A percentile compares a stretch with the other conserved stretches of the same genome.
These are phyloP conservation scores for Eucalyptus coolabah DNA, from an alignment of 345 rosid species.

Conservation along the genomic window DNA sequence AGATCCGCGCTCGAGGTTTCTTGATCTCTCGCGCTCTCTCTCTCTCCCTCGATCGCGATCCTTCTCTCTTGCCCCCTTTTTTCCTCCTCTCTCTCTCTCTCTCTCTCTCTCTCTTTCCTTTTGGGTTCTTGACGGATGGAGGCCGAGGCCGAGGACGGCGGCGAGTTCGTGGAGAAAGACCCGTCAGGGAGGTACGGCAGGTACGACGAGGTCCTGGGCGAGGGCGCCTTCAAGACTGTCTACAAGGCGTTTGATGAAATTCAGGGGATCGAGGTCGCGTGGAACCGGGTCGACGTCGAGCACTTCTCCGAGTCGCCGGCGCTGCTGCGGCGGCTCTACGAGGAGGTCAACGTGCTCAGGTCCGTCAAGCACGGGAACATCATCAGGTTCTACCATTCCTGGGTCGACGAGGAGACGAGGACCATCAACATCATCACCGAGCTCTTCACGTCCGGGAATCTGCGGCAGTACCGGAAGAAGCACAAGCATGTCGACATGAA, in stretches of 20 bases:
- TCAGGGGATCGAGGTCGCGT: slow-evolving; percentile 87
- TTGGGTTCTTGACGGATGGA: background rate
- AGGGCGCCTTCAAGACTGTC: slow-evolving; percentile 97
- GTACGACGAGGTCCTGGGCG: slow-evolving; percentile 81
- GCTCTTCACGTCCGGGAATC: slow-evolving; percentile 86
- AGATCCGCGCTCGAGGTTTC: background rate
- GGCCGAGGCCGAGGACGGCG: background rate
- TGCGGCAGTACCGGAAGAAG: slow-evolving; percentile 76
- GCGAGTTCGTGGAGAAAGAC: background rate
- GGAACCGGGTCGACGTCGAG: slow-evolving; percentile 77
- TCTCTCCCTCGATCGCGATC: background rate
- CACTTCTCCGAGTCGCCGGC: slow-evolving; percentile 69
- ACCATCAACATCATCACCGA: slow-evolving; percentile 95
- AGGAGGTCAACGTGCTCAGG: slow-evolving; percentile 77
- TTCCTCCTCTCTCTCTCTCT: background rate
- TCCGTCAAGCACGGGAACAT: slow-evolving; percentile 74
- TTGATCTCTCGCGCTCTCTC: background rate
- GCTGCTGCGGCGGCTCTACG: slow-evolving; percentile 65
- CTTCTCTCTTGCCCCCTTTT: background rate
- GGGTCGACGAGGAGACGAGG: slow-evolving; percentile 82
- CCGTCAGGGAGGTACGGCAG: slow-evolving; percentile 6
- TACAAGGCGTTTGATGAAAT: slow-evolving; percentile 91
- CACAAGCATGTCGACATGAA: slow-evolving; percentile 58
- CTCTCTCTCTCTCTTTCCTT: background rate
- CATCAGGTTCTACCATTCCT: slow-evolving; percentile 60